These are phyloP conservation scores for Kodamaea laetipori DNA, from an alignment of 805 yeast genomes.

Conservation along the genomic window DNA sequence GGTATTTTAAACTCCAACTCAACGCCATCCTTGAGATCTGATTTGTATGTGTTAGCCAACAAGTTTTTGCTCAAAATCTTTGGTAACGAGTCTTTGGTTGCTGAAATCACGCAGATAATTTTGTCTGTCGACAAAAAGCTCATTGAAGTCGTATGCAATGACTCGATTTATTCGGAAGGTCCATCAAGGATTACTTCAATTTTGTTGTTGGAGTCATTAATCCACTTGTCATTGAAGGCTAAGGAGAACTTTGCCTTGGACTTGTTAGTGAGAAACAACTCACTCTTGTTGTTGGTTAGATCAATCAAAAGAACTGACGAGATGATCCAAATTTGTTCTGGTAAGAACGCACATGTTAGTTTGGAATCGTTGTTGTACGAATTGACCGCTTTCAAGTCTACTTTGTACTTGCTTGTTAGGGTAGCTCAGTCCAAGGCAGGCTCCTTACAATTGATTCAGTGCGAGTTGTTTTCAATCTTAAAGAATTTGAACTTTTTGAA, in stretches of 20 bases:
- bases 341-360: constrained; percentile 36
- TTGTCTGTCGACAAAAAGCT: constrained; percentile 61
- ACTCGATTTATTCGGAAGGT: constrained; percentile 79
- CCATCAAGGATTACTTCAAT: constrained; percentile 73
- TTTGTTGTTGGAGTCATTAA: constrained; percentile 67
- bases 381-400: constrained; percentile 72
- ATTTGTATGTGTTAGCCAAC: constrained; percentile 73
- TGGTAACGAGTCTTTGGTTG: constrained; percentile 27
- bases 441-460: constrained; percentile 72
- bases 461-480: constrained; percentile 67
- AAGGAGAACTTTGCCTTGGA: constrained; percentile 58
- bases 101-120: constrained; percentile 55
- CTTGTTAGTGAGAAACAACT: constrained; percentile 62
- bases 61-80: constrained; percentile 58
- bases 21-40: constrained; percentile 69
- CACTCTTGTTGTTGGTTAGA: constrained; percentile 63
- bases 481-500: constrained; percentile 56
- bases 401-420: constrained; percentile 66
- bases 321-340: constrained; percentile 43
- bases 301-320: constrained; percentile 72
- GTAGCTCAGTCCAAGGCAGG: constrained; percentile 78
- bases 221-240: constrained; percentile 54
- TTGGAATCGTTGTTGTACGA: constrained; percentile 66
- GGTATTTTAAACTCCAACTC: constrained; percentile 75
- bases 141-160: constrained; percentile 68